phyloP scores from a whole-genome alignment of 148 eudicot species.

The Fagopyrum esculentum region DNA sequence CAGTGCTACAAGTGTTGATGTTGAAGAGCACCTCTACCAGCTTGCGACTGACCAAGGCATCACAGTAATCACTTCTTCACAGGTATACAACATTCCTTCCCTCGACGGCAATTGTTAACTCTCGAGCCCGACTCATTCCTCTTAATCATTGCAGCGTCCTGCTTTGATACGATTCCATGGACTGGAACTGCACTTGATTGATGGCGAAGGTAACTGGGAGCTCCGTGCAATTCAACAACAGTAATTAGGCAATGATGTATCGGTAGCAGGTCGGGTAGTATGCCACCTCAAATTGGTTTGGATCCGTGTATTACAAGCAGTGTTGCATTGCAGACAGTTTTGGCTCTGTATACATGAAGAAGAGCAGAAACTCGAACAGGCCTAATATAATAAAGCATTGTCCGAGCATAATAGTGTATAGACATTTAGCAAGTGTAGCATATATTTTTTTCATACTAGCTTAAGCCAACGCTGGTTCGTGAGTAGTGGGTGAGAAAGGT shows the following conservation, averaged over 20 bases:
- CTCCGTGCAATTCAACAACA: constrained; percentile 56
- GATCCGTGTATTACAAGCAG: background rate
- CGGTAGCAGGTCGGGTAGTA: background rate
- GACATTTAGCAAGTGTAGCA: background rate
- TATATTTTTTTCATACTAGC: background rate
- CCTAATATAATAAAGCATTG: constrained; percentile 1
- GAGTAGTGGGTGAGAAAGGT: no score
- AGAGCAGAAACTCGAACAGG: background rate
- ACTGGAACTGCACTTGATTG: constrained; percentile 66
- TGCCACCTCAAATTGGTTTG: background rate
- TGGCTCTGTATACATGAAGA: background rate
- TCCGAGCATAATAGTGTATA: background rate
- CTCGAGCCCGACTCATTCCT: background rate
- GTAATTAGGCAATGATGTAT: background rate
- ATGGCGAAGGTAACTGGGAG: constrained; percentile 98
- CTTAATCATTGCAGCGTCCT: constrained; percentile 55
- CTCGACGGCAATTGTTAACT: background rate
- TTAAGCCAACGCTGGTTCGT: no score
- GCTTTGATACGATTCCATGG: constrained; percentile 90
- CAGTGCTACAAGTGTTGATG: constrained; percentile 99
- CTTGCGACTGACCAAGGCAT: constrained; percentile 68
- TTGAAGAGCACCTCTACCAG: constrained; percentile 89
- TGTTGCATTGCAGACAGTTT: background rate
- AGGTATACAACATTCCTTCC: constrained; percentile 32
- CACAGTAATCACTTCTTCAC: constrained; percentile 88